phyloP scores from a whole-genome alignment of 768 basidiomycete genomes.

The Suillus americanus region DNA sequence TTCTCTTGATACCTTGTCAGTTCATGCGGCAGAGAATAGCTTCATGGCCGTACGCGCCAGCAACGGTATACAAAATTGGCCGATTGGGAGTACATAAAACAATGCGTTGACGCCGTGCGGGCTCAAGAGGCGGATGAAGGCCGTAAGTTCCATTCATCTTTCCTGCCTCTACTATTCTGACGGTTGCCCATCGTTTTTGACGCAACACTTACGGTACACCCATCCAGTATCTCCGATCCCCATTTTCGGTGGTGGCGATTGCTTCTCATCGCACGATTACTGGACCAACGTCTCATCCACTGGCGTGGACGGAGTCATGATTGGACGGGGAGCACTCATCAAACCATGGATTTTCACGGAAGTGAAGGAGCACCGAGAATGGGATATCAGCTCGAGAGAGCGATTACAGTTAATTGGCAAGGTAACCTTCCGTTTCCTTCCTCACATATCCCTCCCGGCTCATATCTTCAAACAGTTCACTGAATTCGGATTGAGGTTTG shows the following conservation, averaged over 20 bases:
- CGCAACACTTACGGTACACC: neutral
- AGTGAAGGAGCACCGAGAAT: slow-evolving; percentile 87
- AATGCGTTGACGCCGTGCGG: slow-evolving; percentile 82
- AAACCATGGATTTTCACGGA: slow-evolving; percentile 98
- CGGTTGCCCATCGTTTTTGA: neutral
- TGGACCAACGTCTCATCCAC: slow-evolving; percentile 72
- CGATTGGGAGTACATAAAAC: slow-evolving; percentile 92
- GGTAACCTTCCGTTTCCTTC: slow-evolving; percentile 38
- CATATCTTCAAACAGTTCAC: slow-evolving; percentile 55
- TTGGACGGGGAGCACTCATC: slow-evolving; percentile 91
- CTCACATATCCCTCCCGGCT: neutral
- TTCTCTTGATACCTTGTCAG: neutral
- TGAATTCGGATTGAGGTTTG: slow-evolving; percentile 77
- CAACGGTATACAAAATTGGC: slow-evolving; percentile 92
- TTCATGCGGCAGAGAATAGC: slow-evolving; percentile 40
- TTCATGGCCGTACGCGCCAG: slow-evolving; percentile 95
- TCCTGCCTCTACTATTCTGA: neutral
- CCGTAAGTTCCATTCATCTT: slow-evolving; percentile 42
- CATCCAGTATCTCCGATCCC: slow-evolving; percentile 77
- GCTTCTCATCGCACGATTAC: slow-evolving; percentile 85
- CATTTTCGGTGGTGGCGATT: slow-evolving; percentile 96
- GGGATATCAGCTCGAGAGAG: slow-evolving; percentile 89
- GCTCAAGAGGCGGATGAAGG: slow-evolving; percentile 68
- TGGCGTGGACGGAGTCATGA: slow-evolving; percentile 94
- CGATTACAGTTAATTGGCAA: slow-evolving; percentile 76